Conservation (phyloP, 2,329 filamentous ascomycete species). For the Colletotrichum tanaceti region DNA sequence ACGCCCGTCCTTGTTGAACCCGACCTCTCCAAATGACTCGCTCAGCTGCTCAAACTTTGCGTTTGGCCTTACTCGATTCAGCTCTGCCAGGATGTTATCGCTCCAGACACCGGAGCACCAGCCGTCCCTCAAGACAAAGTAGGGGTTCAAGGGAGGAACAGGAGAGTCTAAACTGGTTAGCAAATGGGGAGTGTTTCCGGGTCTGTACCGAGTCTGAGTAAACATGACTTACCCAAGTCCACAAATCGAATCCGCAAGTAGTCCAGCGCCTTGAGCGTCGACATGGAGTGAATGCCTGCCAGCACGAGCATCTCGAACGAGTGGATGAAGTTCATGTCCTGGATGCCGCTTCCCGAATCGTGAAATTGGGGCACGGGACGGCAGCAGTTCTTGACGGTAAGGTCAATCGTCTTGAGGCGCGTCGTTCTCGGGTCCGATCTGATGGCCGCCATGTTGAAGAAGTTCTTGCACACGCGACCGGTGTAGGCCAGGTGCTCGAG, state of each 20-base stretch:
- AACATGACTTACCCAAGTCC: constrained; percentile 67
- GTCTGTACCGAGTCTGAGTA: not conserved
- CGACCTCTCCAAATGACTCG: constrained; percentile 72
- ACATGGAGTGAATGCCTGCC: constrained; percentile 70
- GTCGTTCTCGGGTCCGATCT: constrained; percentile 61
- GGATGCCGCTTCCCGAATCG: constrained; percentile 76
- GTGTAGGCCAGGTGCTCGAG: constrained; percentile 79
- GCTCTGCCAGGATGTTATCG: constrained; percentile 70
- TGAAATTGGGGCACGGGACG: constrained; percentile 65
- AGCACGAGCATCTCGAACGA: constrained; percentile 77
- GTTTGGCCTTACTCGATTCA: constrained; percentile 68
- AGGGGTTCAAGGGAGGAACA: constrained; percentile 77
- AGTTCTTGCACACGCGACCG: constrained; percentile 75
- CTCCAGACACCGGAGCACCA: constrained; percentile 79
- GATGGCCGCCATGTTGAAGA: constrained; percentile 71
- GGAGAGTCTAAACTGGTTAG: constrained; percentile 68
- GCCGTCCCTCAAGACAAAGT: constrained; percentile 72
- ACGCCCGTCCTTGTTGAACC: constrained; percentile 69
- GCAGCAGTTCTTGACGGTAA: constrained; percentile 81
- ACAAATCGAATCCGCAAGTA: constrained; percentile 80
- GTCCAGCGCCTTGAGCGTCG: constrained; percentile 67
- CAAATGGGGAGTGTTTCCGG: not conserved
- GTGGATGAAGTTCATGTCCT: constrained; percentile 77
- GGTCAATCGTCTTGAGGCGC: constrained; percentile 73
- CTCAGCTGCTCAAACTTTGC: constrained; percentile 71